Percentiles rank a stretch among this genome's conserved stretches.
Conservation (phyloP, 208 protist species). For the Acanthamoeba healyi region DNA sequence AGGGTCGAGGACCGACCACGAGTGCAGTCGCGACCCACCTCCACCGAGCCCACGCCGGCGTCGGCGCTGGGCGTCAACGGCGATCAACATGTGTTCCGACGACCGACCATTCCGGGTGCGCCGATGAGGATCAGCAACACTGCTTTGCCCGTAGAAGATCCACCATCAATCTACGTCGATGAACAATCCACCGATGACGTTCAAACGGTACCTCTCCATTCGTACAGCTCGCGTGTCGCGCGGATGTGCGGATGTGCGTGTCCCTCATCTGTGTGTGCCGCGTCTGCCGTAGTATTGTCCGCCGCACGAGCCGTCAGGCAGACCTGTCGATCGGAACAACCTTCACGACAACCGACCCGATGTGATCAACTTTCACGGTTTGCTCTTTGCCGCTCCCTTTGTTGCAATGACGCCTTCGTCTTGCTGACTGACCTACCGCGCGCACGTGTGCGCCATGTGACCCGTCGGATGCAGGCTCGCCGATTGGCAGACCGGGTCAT, state of each 20-base stretch:
- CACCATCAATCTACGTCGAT: not conserved
- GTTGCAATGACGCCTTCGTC: not conserved
- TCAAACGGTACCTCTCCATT: not conserved
- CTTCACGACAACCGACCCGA: not conserved
- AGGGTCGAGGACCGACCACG: not conserved
- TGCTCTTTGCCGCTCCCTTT: not conserved
- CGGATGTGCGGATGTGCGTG: not conserved
- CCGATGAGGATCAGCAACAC: not conserved
- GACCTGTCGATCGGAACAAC: not conserved
- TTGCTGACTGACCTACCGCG: not conserved
- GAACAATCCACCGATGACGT: not conserved
- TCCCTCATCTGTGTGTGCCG: too few species aligned
- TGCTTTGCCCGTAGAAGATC: not conserved
- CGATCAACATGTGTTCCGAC: not conserved
- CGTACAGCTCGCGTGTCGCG: too few species aligned
- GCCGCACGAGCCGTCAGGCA: conserved; percentile 26
- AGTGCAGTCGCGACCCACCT: not conserved
- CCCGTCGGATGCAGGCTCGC: not conserved
- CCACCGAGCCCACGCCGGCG: not conserved
- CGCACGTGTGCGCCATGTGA: not conserved
- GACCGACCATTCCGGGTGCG: not conserved
- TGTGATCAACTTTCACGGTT: not conserved
- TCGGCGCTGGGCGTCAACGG: not conserved
- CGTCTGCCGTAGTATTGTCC: not conserved
- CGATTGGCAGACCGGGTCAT: not conserved